A percentile compares a stretch with the other conserved stretches of the same genome.
phyloP scores from a whole-genome alignment of 495 filamentous ascomycete species.

The Penicillium bialowiezense region DNA sequence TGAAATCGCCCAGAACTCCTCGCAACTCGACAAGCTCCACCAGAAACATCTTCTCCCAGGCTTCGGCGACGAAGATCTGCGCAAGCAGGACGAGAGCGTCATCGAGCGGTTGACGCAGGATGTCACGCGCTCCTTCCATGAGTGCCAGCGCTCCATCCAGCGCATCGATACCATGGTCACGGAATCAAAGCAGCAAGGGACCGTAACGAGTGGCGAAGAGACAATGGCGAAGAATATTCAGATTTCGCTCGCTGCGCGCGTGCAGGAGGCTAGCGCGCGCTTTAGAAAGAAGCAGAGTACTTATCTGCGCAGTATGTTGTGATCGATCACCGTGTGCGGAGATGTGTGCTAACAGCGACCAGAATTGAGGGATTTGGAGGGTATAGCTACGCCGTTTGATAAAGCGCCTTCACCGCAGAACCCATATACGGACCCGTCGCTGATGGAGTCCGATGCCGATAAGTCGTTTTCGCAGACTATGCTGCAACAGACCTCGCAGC shows the following conservation, averaged over 20 bases:
- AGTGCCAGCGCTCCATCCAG: conserved; percentile 84
- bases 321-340: neutral
- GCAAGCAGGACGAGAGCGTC: conserved; percentile 75
- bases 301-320: conserved; percentile 80
- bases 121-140: conserved; percentile 84
- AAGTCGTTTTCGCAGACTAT: conserved; percentile 88
- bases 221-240: conserved; percentile 96
- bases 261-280: conserved; percentile 87
- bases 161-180: conserved; percentile 80
- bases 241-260: conserved; percentile 78
- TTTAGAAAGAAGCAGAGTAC: conserved; percentile 97
- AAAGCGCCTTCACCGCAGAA: conserved; percentile 65
- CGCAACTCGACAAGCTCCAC: conserved; percentile 84
- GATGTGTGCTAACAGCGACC: neutral
- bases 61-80: conserved; percentile 90
- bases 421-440: conserved; percentile 71
- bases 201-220: conserved; percentile 76
- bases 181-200: conserved; percentile 64
- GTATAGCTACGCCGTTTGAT: conserved; percentile 58
- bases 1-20: conserved; percentile 76
- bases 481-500: conserved; percentile 70
- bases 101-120: conserved; percentile 89
- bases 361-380: conserved; percentile 84
- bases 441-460: conserved; percentile 88
- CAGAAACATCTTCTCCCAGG: conserved; percentile 96